Conservation (phyloP, 208 protist genomes). For the Trypanosoma brucei region DNA sequence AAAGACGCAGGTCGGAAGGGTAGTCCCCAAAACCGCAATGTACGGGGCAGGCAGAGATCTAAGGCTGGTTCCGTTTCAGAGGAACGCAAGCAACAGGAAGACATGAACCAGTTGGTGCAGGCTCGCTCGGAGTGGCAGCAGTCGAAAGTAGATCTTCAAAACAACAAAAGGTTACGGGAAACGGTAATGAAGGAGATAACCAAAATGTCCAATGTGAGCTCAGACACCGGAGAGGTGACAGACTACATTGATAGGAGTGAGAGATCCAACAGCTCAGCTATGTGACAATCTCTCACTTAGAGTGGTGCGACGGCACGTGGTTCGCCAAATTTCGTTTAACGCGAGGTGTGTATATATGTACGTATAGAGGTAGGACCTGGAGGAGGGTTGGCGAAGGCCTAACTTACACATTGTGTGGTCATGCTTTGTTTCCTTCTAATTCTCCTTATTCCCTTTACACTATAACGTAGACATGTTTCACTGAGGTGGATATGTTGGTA, state of each 20-base stretch:
- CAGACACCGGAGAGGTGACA: background rate
- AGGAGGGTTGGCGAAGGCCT: no score
- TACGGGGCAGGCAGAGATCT: background rate
- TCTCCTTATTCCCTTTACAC: background rate
- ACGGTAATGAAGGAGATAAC: conserved; percentile 29
- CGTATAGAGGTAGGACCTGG: no score
- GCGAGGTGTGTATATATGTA: no score
- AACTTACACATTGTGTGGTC: background rate
- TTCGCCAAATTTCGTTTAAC: no score
- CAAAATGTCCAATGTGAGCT: conserved; percentile 22
- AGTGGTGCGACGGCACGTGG: no score
- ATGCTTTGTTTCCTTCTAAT: conserved; percentile 11
- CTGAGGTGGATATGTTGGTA: no score
- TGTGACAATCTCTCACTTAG: no score
- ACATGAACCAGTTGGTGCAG: conserved; percentile 37
- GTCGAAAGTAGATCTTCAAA: conserved; percentile 27
- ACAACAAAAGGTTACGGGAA: conserved; percentile 32
- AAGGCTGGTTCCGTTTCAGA: conserved; percentile 21
- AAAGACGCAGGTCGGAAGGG: background rate
- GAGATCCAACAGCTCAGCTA: no score
- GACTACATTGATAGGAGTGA: background rate
- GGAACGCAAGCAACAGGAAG: conserved; percentile 21
- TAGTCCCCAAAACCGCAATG: background rate
- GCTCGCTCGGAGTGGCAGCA: conserved; percentile 45
- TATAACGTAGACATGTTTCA: no score